phyloP scores from a whole-genome alignment of 2,329 filamentous ascomycete species.

The Coniochaeta ligniaria region DNA sequence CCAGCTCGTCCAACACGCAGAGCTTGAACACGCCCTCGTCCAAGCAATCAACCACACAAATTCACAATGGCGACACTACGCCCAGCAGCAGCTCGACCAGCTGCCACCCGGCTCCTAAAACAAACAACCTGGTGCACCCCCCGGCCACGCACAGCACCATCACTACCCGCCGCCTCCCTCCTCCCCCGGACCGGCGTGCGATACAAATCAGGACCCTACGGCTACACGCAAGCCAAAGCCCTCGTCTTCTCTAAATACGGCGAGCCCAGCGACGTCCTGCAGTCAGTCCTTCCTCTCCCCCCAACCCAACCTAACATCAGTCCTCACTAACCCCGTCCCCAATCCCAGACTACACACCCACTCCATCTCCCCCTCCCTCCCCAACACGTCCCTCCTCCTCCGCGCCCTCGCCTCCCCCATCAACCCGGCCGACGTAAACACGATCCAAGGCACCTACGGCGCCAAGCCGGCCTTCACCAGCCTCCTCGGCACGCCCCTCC shows the following conservation, averaged over 20 bases:
- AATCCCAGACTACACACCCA: conserved; percentile 56
- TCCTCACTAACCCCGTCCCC: neutral
- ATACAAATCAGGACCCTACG: conserved; percentile 57
- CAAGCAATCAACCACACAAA: neutral
- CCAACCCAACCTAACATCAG: neutral
- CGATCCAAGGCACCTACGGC: conserved; percentile 94
- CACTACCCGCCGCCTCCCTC: neutral
- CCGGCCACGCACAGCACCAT: conserved; percentile 9
- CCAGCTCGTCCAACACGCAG: neutral
- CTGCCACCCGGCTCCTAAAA: neutral
- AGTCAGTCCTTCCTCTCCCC: conserved; percentile 28
- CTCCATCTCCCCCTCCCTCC: conserved; percentile 69
- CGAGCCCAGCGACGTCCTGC: conserved; percentile 65
- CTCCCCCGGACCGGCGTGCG: conserved; percentile 23
- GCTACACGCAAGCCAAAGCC: conserved; percentile 80
- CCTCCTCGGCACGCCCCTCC: conserved; percentile 64
- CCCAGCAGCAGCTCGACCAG: neutral
- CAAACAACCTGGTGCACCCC: neutral
- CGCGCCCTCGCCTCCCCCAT: conserved; percentile 86
- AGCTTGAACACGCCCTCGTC: neutral
- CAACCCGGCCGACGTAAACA: conserved; percentile 97
- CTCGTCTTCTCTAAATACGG: conserved; percentile 69
- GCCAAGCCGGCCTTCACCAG: conserved; percentile 69
- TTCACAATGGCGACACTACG: neutral
- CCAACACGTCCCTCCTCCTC: conserved; percentile 60